phyloP scores from a whole-genome alignment of 192 early-diverging fungal genomes.

The Coemansia sp. region DNA sequence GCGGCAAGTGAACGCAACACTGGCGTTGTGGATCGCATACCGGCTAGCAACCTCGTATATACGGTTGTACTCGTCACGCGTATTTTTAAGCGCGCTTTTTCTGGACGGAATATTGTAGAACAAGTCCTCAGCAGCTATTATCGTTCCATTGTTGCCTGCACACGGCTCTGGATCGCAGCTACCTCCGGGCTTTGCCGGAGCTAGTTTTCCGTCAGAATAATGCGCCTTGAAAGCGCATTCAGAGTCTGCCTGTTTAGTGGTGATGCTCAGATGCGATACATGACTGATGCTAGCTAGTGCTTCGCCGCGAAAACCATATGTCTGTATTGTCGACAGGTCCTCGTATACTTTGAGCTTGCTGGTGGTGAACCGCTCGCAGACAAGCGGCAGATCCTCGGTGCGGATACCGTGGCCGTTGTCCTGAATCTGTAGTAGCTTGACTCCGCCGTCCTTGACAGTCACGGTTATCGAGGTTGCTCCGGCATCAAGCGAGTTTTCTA shows the following conservation, averaged over 20 bases:
- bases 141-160: slow-evolving; percentile 94
- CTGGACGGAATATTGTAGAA: slow-evolving; percentile 93
- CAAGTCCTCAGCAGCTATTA: slow-evolving; percentile 90
- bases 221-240: slow-evolving; percentile 74
- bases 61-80: slow-evolving; percentile 85
- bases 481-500: slow-evolving; percentile 97
- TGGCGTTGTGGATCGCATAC: slow-evolving; percentile 92
- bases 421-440: slow-evolving; percentile 92
- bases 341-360: slow-evolving; percentile 86
- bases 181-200: slow-evolving; percentile 71
- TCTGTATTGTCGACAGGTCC: slow-evolving; percentile 80
- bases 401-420: slow-evolving; percentile 95
- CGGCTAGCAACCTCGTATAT: slow-evolving; percentile 86
- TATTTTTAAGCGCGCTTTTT: slow-evolving; percentile 78
- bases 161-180: slow-evolving; percentile 83
- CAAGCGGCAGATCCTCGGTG: slow-evolving; percentile 84
- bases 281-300: slow-evolving; percentile 96
- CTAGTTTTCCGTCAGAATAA: slow-evolving; percentile 87
- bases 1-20: slow-evolving; percentile 84
- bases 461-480: slow-evolving; percentile 84
- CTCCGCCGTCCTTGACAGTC: slow-evolving; percentile 82
- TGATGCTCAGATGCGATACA: slow-evolving; percentile 88
- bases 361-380: slow-evolving; percentile 95
- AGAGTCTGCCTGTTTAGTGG: slow-evolving; percentile 73
- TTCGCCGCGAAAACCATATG: slow-evolving; percentile 97